Conservation (phyloP, 2,329 filamentous ascomycete species). For the Botrytis medusae region DNA sequence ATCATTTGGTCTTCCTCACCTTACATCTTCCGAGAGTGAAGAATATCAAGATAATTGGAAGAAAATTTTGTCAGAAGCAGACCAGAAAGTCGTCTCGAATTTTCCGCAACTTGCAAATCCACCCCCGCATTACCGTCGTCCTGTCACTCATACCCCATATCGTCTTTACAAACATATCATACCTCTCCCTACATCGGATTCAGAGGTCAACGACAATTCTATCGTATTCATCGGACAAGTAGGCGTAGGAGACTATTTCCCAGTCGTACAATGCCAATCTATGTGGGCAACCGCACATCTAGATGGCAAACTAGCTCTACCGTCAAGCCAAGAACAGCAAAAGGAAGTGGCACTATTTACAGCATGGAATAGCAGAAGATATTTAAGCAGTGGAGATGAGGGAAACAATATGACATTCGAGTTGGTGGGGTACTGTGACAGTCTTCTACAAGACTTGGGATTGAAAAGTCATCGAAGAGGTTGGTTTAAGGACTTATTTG, state of each 20-base stretch:
- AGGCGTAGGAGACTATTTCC: neutral
- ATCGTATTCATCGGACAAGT: neutral
- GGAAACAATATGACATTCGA: neutral
- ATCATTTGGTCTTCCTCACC: neutral
- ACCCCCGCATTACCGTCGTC: neutral
- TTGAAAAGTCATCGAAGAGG: neutral
- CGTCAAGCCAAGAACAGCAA: neutral
- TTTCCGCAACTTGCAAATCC: neutral
- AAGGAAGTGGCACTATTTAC: neutral
- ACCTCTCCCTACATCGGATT: neutral
- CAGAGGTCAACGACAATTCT: neutral
- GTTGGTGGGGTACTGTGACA: neutral
- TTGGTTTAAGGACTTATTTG: neutral
- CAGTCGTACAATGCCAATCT: neutral
- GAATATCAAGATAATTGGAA: neutral
- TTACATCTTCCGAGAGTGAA: neutral
- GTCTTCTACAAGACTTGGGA: neutral
- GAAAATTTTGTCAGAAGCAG: neutral
- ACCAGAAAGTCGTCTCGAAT: neutral
- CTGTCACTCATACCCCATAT: neutral
- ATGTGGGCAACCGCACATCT: neutral
- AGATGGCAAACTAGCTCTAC: neutral
- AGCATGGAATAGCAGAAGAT: conserved; percentile 1
- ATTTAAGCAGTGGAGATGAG: neutral
- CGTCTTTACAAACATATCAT: neutral